phyloP scores from a whole-genome alignment of 2,329 filamentous ascomycete genomes.

The Amylocarpus encephaloides region DNA sequence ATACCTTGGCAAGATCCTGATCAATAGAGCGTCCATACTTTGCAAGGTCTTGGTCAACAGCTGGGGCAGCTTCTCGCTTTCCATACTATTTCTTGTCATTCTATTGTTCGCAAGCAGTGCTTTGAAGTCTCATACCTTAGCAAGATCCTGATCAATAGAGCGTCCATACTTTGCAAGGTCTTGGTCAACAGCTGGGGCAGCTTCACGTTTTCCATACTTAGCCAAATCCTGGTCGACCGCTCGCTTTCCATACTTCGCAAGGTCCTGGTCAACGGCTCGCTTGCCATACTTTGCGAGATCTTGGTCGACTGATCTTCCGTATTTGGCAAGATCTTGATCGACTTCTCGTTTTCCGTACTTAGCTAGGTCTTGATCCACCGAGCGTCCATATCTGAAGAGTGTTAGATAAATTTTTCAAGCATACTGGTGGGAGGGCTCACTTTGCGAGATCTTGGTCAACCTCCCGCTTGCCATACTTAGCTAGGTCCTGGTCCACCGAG shows the following conservation, averaged over 20 bases:
- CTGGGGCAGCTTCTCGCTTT: background rate
- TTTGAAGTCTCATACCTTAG: background rate
- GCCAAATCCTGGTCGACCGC: no score
- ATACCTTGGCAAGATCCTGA: slow-evolving; percentile 1
- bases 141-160: background rate
- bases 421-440: background rate
- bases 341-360: slow-evolving; percentile 3
- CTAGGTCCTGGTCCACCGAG: background rate
- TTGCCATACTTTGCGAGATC: background rate
- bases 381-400: background rate
- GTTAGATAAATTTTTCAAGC: background rate
- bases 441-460: background rate
- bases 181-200: background rate
- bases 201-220: background rate
- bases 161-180: slow-evolving; percentile 5
- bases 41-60: slow-evolving; percentile 1
- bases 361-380: background rate
- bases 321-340: slow-evolving; percentile 4
- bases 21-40: slow-evolving; percentile 1
- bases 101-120: background rate
- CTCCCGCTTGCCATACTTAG: background rate
- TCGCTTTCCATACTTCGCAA: background rate
- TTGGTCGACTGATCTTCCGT: background rate
- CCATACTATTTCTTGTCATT: background rate
- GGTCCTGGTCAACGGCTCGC: background rate